phyloP scores from a whole-genome alignment of 176 grass and related monocot species.

The Panicum miliaceum region DNA sequence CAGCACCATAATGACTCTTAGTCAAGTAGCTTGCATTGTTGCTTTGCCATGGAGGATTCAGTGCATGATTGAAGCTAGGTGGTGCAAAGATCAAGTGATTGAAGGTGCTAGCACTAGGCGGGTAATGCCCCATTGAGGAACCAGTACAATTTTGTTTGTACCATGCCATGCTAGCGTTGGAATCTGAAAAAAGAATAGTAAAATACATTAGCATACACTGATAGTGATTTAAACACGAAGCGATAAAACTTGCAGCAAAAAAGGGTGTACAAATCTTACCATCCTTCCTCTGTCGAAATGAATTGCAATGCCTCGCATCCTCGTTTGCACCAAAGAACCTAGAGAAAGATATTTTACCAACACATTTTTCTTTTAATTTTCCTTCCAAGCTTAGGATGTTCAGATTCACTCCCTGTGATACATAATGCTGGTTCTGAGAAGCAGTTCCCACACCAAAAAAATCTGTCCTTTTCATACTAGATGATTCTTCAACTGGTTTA shows the following conservation, averaged over 20 bases:
- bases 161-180: slow-evolving; percentile 20
- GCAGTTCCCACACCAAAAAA: slow-evolving; percentile 37
- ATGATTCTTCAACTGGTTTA: slow-evolving; percentile 40
- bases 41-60: slow-evolving; percentile 35
- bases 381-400: slow-evolving; percentile 43
- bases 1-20: slow-evolving; percentile 23
- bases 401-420: slow-evolving; percentile 40
- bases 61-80: slow-evolving; percentile 31
- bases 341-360: slow-evolving; percentile 43
- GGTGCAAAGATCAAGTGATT: slow-evolving; percentile 25
- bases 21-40: slow-evolving; percentile 27
- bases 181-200: slow-evolving; percentile 39
- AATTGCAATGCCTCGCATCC: slow-evolving; percentile 31
- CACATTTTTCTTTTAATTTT: slow-evolving; percentile 28
- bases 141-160: slow-evolving; percentile 27
- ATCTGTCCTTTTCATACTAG: slow-evolving; percentile 39
- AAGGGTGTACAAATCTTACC: slow-evolving; percentile 44
- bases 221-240: slow-evolving; percentile 34
- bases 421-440: slow-evolving; percentile 33
- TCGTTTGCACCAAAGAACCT: slow-evolving; percentile 35
- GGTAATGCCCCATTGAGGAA: slow-evolving; percentile 23
- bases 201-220: slow-evolving; percentile 24
- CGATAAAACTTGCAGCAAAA: not conserved
- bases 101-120: slow-evolving; percentile 22
- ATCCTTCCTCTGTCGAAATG: slow-evolving; percentile 46